A percentile compares a stretch with the other conserved stretches of the same genome.
These are phyloP conservation scores for Apiospora phragmitis DNA, from an alignment of 2,329 filamentous ascomycete genomes.

Conservation along the genomic window DNA sequence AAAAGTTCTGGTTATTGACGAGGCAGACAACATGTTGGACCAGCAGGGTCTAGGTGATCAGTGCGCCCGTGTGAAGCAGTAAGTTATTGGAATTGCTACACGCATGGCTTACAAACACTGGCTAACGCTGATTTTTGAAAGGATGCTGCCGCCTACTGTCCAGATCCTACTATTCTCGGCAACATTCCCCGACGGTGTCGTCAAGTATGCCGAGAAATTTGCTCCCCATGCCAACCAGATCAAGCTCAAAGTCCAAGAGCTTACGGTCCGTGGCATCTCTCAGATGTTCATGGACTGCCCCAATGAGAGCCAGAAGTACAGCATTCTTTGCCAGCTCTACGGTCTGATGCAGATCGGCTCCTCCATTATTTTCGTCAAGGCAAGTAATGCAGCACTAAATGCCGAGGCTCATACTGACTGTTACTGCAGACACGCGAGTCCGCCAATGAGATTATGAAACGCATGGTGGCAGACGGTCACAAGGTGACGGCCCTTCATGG, in stretches of 20 bases:
- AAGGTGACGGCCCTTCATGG: slow-evolving; percentile 88
- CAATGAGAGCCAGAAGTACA: slow-evolving; percentile 79
- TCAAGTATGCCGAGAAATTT: slow-evolving; percentile 80
- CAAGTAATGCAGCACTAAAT: slow-evolving; percentile 65
- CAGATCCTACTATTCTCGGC: slow-evolving; percentile 96
- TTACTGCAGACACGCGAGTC: slow-evolving; percentile 75
- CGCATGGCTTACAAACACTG: slow-evolving; percentile 24
- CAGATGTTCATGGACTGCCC: slow-evolving; percentile 97
- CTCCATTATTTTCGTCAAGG: slow-evolving; percentile 96
- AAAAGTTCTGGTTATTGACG: slow-evolving; percentile 86
- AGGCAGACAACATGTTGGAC: slow-evolving; percentile 98
- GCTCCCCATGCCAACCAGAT: slow-evolving; percentile 85
- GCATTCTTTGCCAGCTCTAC: slow-evolving; percentile 87
- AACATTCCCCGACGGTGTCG: slow-evolving; percentile 84
- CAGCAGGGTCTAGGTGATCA: slow-evolving; percentile 94
- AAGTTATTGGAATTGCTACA: slow-evolving; percentile 33
- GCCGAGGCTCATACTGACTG: slow-evolving; percentile 97
- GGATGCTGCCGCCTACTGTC: slow-evolving; percentile 70
- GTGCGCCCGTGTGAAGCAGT: slow-evolving; percentile 87
- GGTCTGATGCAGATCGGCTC: slow-evolving; percentile 95
- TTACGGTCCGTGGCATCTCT: slow-evolving; percentile 95
- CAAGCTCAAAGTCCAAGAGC: slow-evolving; percentile 83
- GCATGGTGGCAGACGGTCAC: slow-evolving; percentile 88
- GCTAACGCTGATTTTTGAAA: slow-evolving; percentile 34
- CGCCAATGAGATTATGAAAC: slow-evolving; percentile 78